phyloP scores from a whole-genome alignment of 441 rosid genomes.

The Croton laevigatus region DNA sequence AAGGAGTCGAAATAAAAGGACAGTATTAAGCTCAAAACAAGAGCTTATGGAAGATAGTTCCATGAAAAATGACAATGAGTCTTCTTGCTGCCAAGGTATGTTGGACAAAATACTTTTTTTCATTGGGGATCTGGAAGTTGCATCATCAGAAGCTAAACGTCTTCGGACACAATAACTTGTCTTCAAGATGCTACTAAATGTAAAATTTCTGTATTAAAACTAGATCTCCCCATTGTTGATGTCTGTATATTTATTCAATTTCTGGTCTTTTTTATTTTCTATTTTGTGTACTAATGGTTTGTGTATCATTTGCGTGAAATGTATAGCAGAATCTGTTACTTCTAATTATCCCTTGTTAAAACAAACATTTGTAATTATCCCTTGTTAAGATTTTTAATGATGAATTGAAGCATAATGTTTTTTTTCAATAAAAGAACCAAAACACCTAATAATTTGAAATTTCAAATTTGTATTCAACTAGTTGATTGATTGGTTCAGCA shows the following conservation, averaged over 20 bases:
- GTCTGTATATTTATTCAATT: neutral
- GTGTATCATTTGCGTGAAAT: neutral
- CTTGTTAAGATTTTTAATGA: too few relatives aligned
- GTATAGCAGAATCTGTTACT: too few relatives aligned
- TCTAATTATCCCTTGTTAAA: too few relatives aligned
- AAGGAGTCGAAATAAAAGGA: slow-evolving; percentile 22
- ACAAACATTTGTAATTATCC: too few relatives aligned
- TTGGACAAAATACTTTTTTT: slow-evolving; percentile 50
- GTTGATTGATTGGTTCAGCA: too few relatives aligned
- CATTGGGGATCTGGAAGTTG: slow-evolving; percentile 56
- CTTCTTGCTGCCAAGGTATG: slow-evolving; percentile 28
- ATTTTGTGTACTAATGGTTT: neutral
- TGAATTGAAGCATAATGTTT: too few relatives aligned
- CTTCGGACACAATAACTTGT: slow-evolving; percentile 21
- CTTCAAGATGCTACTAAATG: neutral
- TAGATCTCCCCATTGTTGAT: neutral
- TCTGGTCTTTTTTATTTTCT: neutral
- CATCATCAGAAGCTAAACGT: slow-evolving; percentile 42
- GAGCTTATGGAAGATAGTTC: slow-evolving; percentile 11
- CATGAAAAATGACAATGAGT: slow-evolving; percentile 18
- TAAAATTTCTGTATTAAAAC: neutral
- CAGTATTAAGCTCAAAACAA: neutral
- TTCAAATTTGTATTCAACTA: too few relatives aligned
- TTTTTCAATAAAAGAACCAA: too few relatives aligned
- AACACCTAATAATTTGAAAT: too few relatives aligned